These are phyloP conservation scores for Fusarium odoratissimum DNA, from an alignment of 2,329 filamentous ascomycete species.

Conservation along the genomic window DNA sequence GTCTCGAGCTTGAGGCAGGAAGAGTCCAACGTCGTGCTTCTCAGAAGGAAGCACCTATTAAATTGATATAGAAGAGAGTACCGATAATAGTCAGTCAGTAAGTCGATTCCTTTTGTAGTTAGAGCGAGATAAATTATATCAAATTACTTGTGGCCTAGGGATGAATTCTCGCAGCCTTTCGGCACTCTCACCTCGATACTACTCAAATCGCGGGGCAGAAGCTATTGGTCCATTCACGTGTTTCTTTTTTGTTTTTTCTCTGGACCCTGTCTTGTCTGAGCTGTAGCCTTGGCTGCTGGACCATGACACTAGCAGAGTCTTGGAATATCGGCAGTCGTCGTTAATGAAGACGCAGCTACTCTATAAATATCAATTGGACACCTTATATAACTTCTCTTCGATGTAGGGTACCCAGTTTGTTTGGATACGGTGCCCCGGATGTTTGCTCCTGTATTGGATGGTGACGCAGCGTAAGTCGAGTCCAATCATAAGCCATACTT, in stretches of 20 bases:
- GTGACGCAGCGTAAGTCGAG: background rate
- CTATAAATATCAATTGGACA: background rate
- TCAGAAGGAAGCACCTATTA: background rate
- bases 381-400: background rate
- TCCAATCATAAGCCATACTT: background rate
- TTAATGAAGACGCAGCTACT: background rate
- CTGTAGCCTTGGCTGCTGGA: background rate
- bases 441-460: background rate
- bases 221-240: constrained; percentile 30
- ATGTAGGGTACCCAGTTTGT: background rate
- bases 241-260: constrained; percentile 3
- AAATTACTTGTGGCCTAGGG: background rate
- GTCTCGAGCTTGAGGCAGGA: constrained; percentile 6
- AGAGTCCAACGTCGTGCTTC: background rate
- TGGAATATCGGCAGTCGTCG: background rate
- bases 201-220: constrained; percentile 31
- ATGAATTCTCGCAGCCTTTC: background rate
- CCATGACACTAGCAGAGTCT: background rate
- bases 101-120: background rate
- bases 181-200: background rate
- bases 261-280: constrained; percentile 12
- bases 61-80: background rate
- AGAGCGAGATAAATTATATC: background rate
- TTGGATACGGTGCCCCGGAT: background rate
- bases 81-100: background rate